Conservation (phyloP, 257 asterid genomes). For the Buddleja alternifolia region DNA sequence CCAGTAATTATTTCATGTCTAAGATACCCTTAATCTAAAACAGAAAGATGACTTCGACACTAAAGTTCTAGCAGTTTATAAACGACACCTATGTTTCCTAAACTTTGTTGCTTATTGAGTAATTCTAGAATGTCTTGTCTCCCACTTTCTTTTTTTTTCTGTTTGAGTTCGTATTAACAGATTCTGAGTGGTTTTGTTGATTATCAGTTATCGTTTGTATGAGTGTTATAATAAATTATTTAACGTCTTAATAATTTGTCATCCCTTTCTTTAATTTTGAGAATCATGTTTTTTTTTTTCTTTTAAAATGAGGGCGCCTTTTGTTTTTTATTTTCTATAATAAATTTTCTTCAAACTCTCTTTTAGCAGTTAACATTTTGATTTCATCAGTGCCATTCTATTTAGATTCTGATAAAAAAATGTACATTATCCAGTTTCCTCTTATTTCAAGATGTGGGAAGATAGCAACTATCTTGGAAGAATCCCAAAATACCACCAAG, state of each 20-base stretch:
- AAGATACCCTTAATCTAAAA: no score
- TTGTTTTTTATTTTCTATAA: not conserved
- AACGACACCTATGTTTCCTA: not conserved
- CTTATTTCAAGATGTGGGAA: conserved; percentile 83
- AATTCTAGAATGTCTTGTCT: not conserved
- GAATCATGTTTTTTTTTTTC: not conserved
- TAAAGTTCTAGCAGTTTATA: not conserved
- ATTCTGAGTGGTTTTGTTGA: no score
- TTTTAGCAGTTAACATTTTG: conserved; percentile 11
- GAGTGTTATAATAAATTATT: not conserved
- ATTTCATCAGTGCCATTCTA: conserved; percentile 25
- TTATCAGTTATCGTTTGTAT: not conserved
- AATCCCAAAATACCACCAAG: conserved; percentile 43
- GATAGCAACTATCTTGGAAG: conserved; percentile 66
- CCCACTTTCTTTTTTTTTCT: no score
- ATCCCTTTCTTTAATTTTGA: not conserved
- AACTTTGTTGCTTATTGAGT: no score
- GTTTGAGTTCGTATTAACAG: no score
- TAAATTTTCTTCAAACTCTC: not conserved
- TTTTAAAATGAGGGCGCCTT: not conserved
- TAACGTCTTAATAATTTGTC: not conserved
- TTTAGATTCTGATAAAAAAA: conserved; percentile 32
- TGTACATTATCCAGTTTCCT: conserved; percentile 72
- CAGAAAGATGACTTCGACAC: no score
- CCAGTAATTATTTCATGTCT: no score